Evolutionary conservation across 495 filamentous ascomycete species (phyloP).

Genomic region (Neurospora intermedia): DNA sequence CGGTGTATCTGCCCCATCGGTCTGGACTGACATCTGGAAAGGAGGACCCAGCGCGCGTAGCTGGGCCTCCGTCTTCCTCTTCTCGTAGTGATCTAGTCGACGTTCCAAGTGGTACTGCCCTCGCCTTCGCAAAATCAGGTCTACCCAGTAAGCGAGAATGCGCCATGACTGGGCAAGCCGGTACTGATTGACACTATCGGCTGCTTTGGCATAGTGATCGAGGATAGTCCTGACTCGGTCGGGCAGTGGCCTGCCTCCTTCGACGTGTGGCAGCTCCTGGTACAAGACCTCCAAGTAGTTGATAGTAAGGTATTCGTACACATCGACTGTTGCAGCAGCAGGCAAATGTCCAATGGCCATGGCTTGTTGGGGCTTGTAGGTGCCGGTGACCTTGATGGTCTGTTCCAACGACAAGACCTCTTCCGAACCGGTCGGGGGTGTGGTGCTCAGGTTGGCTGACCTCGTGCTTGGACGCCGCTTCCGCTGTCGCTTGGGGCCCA

Average conservation of each 20-base stretch:
- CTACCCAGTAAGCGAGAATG: conserved; percentile 50
- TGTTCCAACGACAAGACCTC: conserved; percentile 52
- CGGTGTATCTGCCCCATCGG: conserved; percentile 26
- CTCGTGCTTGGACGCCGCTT: conserved; percentile 30
- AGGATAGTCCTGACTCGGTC: conserved; percentile 42
- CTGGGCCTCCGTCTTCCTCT: conserved; percentile 20
- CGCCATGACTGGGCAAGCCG: conserved; percentile 69
- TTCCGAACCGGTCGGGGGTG: conserved; percentile 44
- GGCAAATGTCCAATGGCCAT: conserved; percentile 53
- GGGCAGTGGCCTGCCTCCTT: conserved; percentile 19
- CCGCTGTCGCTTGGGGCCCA: conserved; percentile 38
- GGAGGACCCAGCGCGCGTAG: neutral
- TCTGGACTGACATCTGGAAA: conserved; percentile 2
- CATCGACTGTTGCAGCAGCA: conserved; percentile 37
- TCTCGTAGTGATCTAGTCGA: conserved; percentile 22
- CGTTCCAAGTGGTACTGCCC: conserved; percentile 44
- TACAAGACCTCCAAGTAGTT: conserved; percentile 45
- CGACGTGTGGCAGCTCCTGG: conserved; percentile 25
- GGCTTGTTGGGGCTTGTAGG: conserved; percentile 45
- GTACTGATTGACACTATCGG: conserved; percentile 47
- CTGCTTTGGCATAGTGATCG: conserved; percentile 50
- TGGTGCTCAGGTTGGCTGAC: conserved; percentile 38
- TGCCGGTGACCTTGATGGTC: conserved; percentile 44
- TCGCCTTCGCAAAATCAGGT: conserved; percentile 47
- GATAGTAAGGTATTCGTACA: conserved; percentile 49